These are phyloP conservation scores for Perilla frutescens DNA, from an alignment of 257 asterid species.

Conservation along the genomic window DNA sequence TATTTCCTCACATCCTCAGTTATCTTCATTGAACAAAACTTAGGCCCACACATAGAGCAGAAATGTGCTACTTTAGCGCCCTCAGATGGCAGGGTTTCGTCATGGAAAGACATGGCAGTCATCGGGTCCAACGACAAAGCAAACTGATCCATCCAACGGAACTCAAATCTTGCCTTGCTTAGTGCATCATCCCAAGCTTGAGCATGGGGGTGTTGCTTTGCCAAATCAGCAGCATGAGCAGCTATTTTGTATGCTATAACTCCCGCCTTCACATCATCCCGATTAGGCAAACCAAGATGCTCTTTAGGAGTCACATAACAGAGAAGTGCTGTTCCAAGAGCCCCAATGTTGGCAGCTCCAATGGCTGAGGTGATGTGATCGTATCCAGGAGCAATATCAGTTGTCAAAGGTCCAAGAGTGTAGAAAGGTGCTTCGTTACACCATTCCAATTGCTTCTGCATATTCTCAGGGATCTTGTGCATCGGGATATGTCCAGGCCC, in stretches of 20 bases:
- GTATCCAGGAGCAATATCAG: conserved; percentile 95
- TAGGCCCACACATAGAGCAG: conserved; percentile 98
- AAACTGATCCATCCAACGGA: conserved; percentile 96
- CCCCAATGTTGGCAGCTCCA: conserved; percentile 96
- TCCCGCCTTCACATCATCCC: conserved; percentile 86
- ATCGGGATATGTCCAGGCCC: conserved; percentile 95
- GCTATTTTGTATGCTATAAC: conserved; percentile 91
- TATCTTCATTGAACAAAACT: conserved; percentile 96
- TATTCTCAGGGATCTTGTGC: conserved; percentile 95
- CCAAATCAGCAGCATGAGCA: conserved; percentile 93
- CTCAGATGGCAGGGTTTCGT: conserved; percentile 90
- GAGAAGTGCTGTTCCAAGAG: conserved; percentile 93
- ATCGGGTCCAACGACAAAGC: conserved; percentile 91
- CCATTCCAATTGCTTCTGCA: conserved; percentile 98
- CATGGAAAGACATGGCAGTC: conserved; percentile 95
- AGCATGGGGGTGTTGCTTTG: conserved; percentile 85
- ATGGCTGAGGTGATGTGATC: conserved; percentile 96
- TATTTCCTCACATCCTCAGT: conserved; percentile 93
- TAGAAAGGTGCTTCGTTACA: conserved; percentile 95
- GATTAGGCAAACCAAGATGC: conserved; percentile 87
- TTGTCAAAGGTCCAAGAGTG: conserved; percentile 90
- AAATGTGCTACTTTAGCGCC: conserved; percentile 99
- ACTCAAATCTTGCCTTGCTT: conserved; percentile 97
- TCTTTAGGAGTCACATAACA: conserved; percentile 96
- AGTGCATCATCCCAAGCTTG: conserved; percentile 95